A percentile compares a stretch with the other conserved stretches of the same genome.
These are phyloP conservation scores for Delonix regia DNA, from an alignment of 306 rosid species.

Conservation along the genomic window DNA sequence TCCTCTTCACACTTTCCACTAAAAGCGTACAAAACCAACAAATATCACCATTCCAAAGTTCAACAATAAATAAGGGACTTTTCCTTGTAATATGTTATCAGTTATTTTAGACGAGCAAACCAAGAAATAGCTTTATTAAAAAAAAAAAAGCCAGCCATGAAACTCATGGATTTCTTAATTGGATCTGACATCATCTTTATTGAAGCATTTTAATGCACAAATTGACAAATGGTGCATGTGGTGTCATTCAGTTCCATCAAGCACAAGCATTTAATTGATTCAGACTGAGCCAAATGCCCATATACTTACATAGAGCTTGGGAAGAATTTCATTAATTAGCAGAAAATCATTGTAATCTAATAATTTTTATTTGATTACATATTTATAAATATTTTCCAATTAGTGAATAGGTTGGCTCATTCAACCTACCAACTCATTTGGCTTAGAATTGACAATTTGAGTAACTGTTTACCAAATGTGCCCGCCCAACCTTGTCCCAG, in stretches of 20 bases:
- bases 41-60: not conserved
- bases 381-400: not conserved
- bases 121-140: not conserved
- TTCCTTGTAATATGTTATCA: not conserved
- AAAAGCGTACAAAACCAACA: not conserved
- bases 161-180: not conserved
- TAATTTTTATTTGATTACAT: not conserved
- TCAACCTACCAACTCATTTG: not conserved
- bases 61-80: conserved; percentile 1
- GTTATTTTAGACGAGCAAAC: not conserved
- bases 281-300: not conserved
- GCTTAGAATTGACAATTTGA: not conserved
- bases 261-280: not conserved
- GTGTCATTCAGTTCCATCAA: not conserved
- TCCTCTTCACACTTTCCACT: conserved; percentile 18
- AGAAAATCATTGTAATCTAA: not conserved
- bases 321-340: not conserved
- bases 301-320: not conserved
- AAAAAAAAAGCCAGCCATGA: not conserved
- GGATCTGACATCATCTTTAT: not conserved
- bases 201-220: not conserved
- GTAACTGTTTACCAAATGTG: not conserved
- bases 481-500: not conserved
- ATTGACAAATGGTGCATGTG: not conserved
- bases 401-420: not conserved